A percentile compares a stretch with the other conserved stretches of the same genome.
Evolutionary conservation across 2,329 filamentous ascomycete species (phyloP).

Genomic region (Ophiostoma perfectum): DNA sequence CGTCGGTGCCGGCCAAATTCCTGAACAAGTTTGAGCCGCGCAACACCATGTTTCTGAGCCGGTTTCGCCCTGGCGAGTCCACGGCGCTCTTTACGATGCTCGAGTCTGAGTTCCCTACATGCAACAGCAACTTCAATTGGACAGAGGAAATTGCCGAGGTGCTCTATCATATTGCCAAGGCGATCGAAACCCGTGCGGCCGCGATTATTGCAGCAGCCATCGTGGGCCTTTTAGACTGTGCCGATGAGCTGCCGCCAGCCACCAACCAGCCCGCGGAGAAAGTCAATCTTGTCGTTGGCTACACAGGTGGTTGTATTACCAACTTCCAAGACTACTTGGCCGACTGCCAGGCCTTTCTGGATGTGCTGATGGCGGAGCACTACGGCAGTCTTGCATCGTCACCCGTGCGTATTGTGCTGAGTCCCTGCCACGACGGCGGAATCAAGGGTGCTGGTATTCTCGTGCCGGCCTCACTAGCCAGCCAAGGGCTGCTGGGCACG

Average conservation of each 20-base stretch:
- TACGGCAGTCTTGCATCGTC: slow-evolving; percentile 30
- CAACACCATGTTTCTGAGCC: slow-evolving; percentile 67
- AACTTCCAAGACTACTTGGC: slow-evolving; percentile 68
- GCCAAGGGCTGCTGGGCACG: slow-evolving; percentile 12
- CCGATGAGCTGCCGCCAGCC: slow-evolving; percentile 53
- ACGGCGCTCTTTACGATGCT: slow-evolving; percentile 43
- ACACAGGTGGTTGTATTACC: slow-evolving; percentile 75
- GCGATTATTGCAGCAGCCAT: slow-evolving; percentile 69
- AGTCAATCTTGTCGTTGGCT: slow-evolving; percentile 65
- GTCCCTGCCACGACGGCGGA: slow-evolving; percentile 56
- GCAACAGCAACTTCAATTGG: slow-evolving; percentile 51
- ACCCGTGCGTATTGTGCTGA: slow-evolving; percentile 44
- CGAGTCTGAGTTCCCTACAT: slow-evolving; percentile 48
- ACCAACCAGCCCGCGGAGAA: slow-evolving; percentile 2
- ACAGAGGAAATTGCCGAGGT: slow-evolving; percentile 52
- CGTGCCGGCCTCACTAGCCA: slow-evolving; percentile 39
- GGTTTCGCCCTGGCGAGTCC: slow-evolving; percentile 53
- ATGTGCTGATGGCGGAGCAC: slow-evolving; percentile 44
- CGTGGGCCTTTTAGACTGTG: slow-evolving; percentile 62
- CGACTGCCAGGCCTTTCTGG: slow-evolving; percentile 65
- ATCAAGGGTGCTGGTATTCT: slow-evolving; percentile 58
- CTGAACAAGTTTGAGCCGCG: slow-evolving; percentile 53
- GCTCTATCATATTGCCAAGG: slow-evolving; percentile 62
- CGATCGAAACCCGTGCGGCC: slow-evolving; percentile 66
- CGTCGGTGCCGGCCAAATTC: slow-evolving; percentile 51